Evolutionary conservation across 75 land plant genomes (phyloP).

Genomic region (Ceratopteris richardii): DNA sequence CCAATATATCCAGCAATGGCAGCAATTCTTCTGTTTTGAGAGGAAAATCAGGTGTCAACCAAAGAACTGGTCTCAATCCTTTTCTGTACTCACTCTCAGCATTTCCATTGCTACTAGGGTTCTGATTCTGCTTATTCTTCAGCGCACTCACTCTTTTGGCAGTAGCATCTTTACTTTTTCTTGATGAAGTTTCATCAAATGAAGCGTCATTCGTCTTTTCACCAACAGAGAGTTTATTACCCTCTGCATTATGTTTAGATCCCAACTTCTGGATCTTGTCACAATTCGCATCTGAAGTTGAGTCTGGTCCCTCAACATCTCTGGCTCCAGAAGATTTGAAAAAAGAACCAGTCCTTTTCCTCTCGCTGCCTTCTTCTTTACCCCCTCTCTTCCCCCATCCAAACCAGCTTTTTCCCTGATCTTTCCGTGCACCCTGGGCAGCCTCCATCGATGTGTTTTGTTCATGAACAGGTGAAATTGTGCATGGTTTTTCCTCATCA

Average conservation of each 20-base stretch:
- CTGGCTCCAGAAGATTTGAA: constrained; percentile 32
- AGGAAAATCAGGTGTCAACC: constrained; percentile 38
- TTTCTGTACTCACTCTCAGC: constrained; percentile 41
- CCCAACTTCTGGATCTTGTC: background rate
- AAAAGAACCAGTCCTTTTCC: constrained; percentile 33
- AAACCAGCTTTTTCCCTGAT: constrained; percentile 69
- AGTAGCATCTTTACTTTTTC: constrained; percentile 9
- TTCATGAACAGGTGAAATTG: background rate
- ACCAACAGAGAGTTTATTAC: background rate
- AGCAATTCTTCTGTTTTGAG: constrained; percentile 35
- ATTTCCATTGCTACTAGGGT: constrained; percentile 7
- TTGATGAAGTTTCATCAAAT: background rate
- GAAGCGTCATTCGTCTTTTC: background rate
- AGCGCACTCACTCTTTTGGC: constrained; percentile 5
- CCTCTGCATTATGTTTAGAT: background rate
- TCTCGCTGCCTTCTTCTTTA: constrained; percentile 50
- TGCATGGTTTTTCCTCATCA: background rate
- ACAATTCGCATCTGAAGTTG: background rate
- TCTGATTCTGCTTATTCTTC: constrained; percentile 8
- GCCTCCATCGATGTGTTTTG: background rate
- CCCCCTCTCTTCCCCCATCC: constrained; percentile 68
- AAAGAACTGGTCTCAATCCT: constrained; percentile 32
- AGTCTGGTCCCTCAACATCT: constrained; percentile 15
- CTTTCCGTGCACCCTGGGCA: background rate
- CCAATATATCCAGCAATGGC: constrained; percentile 34